Evolutionary conservation across 148 eudicot genomes (phyloP).

Genomic region (Linanthus parryae): DNA sequence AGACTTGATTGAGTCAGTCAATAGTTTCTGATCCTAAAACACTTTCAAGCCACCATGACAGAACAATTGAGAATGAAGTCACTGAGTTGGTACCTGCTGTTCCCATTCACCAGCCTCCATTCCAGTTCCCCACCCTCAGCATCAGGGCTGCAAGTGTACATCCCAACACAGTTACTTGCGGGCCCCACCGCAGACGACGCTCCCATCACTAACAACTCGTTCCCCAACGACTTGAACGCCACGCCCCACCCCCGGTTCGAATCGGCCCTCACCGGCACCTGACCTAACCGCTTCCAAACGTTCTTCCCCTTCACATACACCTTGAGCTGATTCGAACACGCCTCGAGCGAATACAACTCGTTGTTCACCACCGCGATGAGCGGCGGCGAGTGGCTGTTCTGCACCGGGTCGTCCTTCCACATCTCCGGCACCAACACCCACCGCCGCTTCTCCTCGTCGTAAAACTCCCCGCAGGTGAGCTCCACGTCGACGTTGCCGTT

Average conservation of each 20-base stretch:
- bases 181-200: conserved; percentile 22
- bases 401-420: conserved; percentile 39
- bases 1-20: no score
- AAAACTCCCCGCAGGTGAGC: conserved; percentile 65
- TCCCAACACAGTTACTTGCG: conserved; percentile 35
- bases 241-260: conserved; percentile 66
- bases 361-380: conserved; percentile 68
- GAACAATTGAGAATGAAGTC: conserved; percentile 55
- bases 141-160: conserved; percentile 58
- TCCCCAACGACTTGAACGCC: conserved; percentile 70
- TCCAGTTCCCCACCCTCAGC: conserved; percentile 22
- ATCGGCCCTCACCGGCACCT: conserved; percentile 60
- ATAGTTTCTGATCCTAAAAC: no score
- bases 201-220: conserved; percentile 66
- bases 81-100: conserved; percentile 30
- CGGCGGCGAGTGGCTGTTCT: conserved; percentile 53
- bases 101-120: conserved; percentile 44
- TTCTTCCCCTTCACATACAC: conserved; percentile 53
- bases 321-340: conserved; percentile 54
- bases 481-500: no score
- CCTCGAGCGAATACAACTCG: conserved; percentile 50
- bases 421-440: conserved; percentile 59
- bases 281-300: conserved; percentile 61
- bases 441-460: conserved; percentile 27
- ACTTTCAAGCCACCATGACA: conserved; percentile 71